phyloP scores from a whole-genome alignment of 495 filamentous ascomycete species.

The Penicillium daleae region DNA sequence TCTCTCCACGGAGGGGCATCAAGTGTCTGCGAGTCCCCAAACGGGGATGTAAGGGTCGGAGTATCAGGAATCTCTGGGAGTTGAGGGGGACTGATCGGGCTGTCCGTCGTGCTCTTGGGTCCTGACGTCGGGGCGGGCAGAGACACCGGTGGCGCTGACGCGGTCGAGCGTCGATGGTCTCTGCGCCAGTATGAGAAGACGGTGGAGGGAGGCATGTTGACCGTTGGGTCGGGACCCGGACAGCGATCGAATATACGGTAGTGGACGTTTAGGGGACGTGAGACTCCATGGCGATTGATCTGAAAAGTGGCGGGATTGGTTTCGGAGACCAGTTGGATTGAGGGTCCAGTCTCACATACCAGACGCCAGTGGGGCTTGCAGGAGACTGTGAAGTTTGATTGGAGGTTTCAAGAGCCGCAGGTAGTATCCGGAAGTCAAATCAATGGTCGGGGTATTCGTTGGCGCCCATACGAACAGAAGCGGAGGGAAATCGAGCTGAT shows the following conservation, averaged over 20 bases:
- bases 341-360: slow-evolving; percentile 29
- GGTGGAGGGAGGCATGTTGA: slow-evolving; percentile 47
- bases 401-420: slow-evolving; percentile 1
- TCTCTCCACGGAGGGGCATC: slow-evolving; percentile 26
- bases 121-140: slow-evolving; percentile 30
- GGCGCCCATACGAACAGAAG: background rate
- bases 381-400: slow-evolving; percentile 11
- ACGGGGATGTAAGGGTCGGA: slow-evolving; percentile 29
- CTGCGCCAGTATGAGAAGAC: slow-evolving; percentile 56
- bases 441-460: background rate
- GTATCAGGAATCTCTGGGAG: slow-evolving; percentile 40
- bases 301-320: slow-evolving; percentile 16
- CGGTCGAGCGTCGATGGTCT: slow-evolving; percentile 48
- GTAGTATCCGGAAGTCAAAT: slow-evolving; percentile 1
- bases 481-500: background rate
- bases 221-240: slow-evolving; percentile 18
- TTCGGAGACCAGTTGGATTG: slow-evolving; percentile 19
- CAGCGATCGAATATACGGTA: slow-evolving; percentile 8
- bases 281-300: slow-evolving; percentile 27
- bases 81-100: slow-evolving; percentile 37
- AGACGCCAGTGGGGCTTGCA: slow-evolving; percentile 28
- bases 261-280: slow-evolving; percentile 16
- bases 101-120: slow-evolving; percentile 25
- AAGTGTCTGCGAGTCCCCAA: slow-evolving; percentile 24
- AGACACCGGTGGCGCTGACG: slow-evolving; percentile 40